phyloP scores from a whole-genome alignment of 148 eudicot species.

The Amaranthus cruentus region DNA sequence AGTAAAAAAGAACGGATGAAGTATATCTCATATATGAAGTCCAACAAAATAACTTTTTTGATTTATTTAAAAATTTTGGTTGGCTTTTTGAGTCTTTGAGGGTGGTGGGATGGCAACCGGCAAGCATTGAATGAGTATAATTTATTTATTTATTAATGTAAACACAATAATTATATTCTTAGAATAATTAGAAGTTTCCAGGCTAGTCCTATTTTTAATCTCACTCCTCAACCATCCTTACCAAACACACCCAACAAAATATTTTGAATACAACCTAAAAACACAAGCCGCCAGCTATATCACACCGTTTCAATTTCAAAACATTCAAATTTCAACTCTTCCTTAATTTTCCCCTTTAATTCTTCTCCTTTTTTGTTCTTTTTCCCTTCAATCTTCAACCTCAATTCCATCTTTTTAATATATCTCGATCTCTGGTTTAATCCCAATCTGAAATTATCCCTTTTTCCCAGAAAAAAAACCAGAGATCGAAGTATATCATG shows the following conservation, averaged over 20 bases:
- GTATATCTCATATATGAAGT: too few relatives aligned
- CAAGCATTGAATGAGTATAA: too few relatives aligned
- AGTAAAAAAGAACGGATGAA: too few relatives aligned
- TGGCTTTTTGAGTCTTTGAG: too few relatives aligned
- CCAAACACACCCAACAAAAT: background rate
- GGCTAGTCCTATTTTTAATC: too few relatives aligned
- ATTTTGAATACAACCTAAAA: background rate
- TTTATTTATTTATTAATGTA: too few relatives aligned
- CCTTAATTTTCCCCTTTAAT: background rate
- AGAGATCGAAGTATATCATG: conserved; percentile 2
- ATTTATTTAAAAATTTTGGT: too few relatives aligned
- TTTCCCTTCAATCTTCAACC: background rate
- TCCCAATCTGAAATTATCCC: background rate
- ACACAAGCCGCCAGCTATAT: background rate
- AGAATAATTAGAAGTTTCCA: too few relatives aligned
- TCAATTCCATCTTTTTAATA: background rate
- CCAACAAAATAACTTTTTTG: too few relatives aligned
- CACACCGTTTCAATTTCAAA: background rate
- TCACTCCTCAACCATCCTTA: background rate
- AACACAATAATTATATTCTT: too few relatives aligned
- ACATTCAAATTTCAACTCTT: background rate
- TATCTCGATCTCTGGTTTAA: background rate
- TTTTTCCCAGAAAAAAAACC: background rate
- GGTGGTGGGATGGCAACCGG: too few relatives aligned
- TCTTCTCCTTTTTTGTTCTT: background rate